Conservation (phyloP, 257 asterid genomes). For the Solanum stenotomum region DNA sequence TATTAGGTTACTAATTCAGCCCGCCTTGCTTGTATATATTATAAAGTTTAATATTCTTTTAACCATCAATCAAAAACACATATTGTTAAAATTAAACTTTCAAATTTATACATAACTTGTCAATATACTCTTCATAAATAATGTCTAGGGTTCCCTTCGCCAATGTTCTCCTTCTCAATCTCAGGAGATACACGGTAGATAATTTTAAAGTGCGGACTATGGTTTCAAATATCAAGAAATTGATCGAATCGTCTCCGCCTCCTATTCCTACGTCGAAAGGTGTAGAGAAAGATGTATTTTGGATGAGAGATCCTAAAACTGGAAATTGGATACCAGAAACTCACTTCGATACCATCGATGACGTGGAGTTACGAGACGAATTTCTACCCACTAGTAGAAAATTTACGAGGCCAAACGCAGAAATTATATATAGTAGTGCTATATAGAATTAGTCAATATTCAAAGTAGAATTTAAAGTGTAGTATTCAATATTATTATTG, state of each 20-base stretch:
- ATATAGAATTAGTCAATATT: no score
- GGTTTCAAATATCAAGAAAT: not conserved
- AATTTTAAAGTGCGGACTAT: not conserved
- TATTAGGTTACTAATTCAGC: not conserved
- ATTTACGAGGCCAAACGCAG: not conserved
- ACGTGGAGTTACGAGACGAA: constrained; percentile 26
- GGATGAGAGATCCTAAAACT: constrained; percentile 49
- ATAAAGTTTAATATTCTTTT: not conserved
- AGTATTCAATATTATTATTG: not conserved
- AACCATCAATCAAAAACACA: not conserved
- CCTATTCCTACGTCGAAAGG: not conserved
- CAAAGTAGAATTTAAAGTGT: not conserved
- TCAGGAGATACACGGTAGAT: constrained; percentile 6
- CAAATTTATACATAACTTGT: not conserved
- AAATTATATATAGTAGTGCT: not conserved
- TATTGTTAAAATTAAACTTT: not conserved
- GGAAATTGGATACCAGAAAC: constrained; percentile 44
- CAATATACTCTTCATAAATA: not conserved
- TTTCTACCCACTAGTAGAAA: constrained; percentile 8
- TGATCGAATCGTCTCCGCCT: not conserved
- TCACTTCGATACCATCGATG: constrained; percentile 22
- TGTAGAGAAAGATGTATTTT: constrained; percentile 8
- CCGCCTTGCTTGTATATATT: not conserved
- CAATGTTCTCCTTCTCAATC: not conserved
- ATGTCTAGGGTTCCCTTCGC: not conserved